phyloP scores from a whole-genome alignment of 1,139 yeast species.

The Saccharomyces hybrid region DNA sequence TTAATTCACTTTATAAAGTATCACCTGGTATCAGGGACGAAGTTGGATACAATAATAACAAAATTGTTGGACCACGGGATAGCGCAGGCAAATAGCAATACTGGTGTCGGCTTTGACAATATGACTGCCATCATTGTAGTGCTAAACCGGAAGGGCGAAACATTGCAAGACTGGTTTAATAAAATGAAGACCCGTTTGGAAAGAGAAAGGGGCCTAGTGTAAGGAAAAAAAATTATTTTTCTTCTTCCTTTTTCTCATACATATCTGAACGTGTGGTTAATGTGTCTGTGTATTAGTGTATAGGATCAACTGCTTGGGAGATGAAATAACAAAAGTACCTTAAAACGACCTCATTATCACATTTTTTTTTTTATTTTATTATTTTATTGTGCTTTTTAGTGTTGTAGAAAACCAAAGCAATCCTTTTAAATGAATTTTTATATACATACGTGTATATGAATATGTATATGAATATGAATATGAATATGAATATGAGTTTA shows the following conservation, averaged over 20 bases:
- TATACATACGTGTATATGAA: neutral
- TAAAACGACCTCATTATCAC: neutral
- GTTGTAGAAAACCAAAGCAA: neutral
- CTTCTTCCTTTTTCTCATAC: neutral
- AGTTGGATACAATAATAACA: constrained; percentile 51
- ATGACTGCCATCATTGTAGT: constrained; percentile 68
- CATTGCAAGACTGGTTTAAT: constrained; percentile 52
- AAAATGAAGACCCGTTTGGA: constrained; percentile 44
- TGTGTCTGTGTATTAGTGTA: neutral
- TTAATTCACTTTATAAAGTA: constrained; percentile 49
- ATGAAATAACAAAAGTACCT: neutral
- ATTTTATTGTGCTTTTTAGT: neutral
- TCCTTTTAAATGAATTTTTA: neutral
- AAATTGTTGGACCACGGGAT: constrained; percentile 57
- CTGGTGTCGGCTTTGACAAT: constrained; percentile 76
- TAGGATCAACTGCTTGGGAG: neutral
- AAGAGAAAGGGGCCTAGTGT: constrained; percentile 38
- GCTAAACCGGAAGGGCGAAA: constrained; percentile 39
- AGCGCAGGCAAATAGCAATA: constrained; percentile 62
- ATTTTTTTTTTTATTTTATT: neutral
- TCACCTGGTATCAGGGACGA: constrained; percentile 50
- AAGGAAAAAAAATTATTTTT: neutral
- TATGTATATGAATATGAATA: neutral
- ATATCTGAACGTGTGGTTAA: neutral
- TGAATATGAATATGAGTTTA: neutral